Percentiles rank a stretch among this genome's conserved stretches.
These are phyloP conservation scores for Aspergillus hiratsukae DNA, from an alignment of 2,329 filamentous ascomycete genomes.

Conservation along the genomic window DNA sequence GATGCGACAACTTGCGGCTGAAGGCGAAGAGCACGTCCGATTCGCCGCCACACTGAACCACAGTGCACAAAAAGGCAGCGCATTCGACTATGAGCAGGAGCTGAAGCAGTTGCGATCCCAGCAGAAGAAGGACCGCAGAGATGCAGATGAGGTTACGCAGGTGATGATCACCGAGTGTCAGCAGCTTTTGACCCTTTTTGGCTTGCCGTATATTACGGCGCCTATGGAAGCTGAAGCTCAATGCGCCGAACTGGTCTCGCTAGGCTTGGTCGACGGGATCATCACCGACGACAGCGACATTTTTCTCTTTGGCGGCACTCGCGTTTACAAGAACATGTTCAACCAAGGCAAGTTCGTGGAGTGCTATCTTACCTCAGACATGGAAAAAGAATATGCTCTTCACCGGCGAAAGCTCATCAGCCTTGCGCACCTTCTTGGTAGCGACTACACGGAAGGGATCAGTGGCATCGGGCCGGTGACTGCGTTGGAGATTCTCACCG, in stretches of 20 bases:
- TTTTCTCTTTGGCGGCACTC: constrained; percentile 92
- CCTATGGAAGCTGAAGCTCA: constrained; percentile 99
- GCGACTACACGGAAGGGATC: constrained; percentile 91
- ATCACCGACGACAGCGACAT: constrained; percentile 97
- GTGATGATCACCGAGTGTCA: constrained; percentile 97
- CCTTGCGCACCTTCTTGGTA: constrained; percentile 84
- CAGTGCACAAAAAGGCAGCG: constrained; percentile 64
- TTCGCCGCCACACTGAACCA: constrained; percentile 86
- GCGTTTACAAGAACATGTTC: constrained; percentile 99
- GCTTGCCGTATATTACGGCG: constrained; percentile 91
- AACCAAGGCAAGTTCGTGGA: constrained; percentile 97
- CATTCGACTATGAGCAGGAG: constrained; percentile 79
- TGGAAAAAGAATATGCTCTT: constrained; percentile 85
- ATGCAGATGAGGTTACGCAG: constrained; percentile 94
- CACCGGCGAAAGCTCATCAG: constrained; percentile 82
- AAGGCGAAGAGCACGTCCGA: constrained; percentile 88
- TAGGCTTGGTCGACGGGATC: constrained; percentile 92
- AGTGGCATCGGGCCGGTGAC: constrained; percentile 90
- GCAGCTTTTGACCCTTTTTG: constrained; percentile 81
- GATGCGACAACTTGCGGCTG: constrained; percentile 76
- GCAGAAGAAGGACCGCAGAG: constrained; percentile 91
- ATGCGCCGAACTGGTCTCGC: constrained; percentile 80
- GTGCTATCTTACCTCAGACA: constrained; percentile 78
- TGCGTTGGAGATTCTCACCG: constrained; percentile 86
- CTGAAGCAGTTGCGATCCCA: constrained; percentile 83